Evolutionary conservation across 164 flowering plant species (phyloP).

Genomic region (Sedum album): DNA sequence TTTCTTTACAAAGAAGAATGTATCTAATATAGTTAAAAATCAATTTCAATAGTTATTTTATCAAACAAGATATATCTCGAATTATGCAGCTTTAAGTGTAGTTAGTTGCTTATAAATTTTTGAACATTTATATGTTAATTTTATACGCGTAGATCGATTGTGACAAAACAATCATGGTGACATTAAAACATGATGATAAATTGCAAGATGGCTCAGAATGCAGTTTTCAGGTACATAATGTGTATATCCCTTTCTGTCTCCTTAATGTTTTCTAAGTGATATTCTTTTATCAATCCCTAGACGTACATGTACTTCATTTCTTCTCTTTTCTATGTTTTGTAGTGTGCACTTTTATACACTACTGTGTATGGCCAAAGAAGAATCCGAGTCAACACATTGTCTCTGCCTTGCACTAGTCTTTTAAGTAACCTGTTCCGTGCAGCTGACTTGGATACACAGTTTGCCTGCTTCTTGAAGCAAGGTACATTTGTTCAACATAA

Average conservation of each 20-base stretch:
- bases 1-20: too few relatives aligned
- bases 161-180: constrained; percentile 83
- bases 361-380: constrained; percentile 95
- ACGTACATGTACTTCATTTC: too few relatives aligned
- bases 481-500: constrained; percentile 33
- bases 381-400: constrained; percentile 81
- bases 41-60: too few relatives aligned
- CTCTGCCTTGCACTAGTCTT: constrained; percentile 77
- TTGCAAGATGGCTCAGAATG: constrained; percentile 82
- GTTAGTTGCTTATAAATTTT: too few relatives aligned
- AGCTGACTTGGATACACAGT: constrained; percentile 95
- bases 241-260: too few relatives aligned
- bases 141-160: constrained; percentile 99
- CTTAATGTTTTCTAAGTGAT: too few relatives aligned
- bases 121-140: too few relatives aligned
- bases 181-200: constrained; percentile 82
- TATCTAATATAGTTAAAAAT: too few relatives aligned
- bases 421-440: constrained; percentile 81
- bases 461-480: constrained; percentile 78
- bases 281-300: too few relatives aligned
- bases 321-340: constrained; percentile 13
- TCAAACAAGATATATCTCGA: too few relatives aligned
- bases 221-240: constrained; percentile 58
- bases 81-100: too few relatives aligned
- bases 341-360: constrained; percentile 99